Conservation (phyloP, 345 rosid genomes). For the Luvunga scandens region DNA sequence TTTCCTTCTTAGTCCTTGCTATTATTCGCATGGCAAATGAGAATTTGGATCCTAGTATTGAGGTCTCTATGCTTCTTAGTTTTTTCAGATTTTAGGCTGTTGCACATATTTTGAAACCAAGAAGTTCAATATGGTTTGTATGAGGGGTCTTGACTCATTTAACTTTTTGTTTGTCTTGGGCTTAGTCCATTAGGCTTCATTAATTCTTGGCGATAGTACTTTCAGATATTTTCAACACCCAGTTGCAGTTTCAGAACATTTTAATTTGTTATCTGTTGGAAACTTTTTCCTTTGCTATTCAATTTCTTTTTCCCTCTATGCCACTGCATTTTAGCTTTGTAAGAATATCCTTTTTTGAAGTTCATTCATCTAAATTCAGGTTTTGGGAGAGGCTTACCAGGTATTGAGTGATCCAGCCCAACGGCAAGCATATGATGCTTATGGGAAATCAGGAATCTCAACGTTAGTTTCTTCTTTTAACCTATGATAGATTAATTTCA, state of each 20-base stretch:
- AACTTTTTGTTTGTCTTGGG: not conserved
- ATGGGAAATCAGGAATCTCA: slow-evolving; percentile 96
- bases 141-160: not conserved
- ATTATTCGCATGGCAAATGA: not conserved
- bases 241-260: not conserved
- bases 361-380: slow-evolving; percentile 42
- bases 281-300: not conserved
- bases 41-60: not conserved
- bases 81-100: not conserved
- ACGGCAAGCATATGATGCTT: slow-evolving; percentile 89
- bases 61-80: not conserved
- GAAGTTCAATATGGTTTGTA: not conserved
- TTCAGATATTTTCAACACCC: not conserved
- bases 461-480: slow-evolving; percentile 56
- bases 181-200: not conserved
- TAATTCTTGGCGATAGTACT: not conserved
- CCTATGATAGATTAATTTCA: not conserved
- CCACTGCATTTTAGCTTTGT: not conserved
- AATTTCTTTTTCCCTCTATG: not conserved
- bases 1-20: not conserved
- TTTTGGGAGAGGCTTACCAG: slow-evolving; percentile 95
- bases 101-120: not conserved
- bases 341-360: slow-evolving; percentile 5
- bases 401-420: slow-evolving; percentile 88
- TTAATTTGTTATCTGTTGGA: not conserved